These are phyloP conservation scores for Xylariaceae sp. DNA, from an alignment of 2,329 filamentous ascomycete species.

Conservation along the genomic window DNA sequence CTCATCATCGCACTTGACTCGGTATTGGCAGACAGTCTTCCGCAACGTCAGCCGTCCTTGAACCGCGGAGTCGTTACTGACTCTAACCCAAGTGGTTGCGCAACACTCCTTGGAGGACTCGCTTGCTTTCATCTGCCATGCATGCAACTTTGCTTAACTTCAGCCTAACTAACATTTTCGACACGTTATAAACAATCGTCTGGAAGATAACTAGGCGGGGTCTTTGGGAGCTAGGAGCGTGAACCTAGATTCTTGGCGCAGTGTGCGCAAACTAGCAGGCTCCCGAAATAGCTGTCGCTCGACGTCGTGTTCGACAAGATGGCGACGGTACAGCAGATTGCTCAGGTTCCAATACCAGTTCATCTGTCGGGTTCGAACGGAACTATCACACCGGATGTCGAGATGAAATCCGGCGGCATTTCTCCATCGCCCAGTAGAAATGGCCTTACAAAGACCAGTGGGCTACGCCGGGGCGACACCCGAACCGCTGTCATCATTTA, in stretches of 20 bases:
- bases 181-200: too few relatives aligned
- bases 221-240: too few relatives aligned
- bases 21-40: conserved; percentile 3
- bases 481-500: conserved; percentile 65
- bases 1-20: neutral
- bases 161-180: too few relatives aligned
- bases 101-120: neutral
- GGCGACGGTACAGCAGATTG: conserved; percentile 44
- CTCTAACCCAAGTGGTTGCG: too few relatives aligned
- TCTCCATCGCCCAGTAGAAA: conserved; percentile 22
- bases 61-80: too few relatives aligned
- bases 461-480: conserved; percentile 49
- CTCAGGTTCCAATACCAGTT: conserved; percentile 48
- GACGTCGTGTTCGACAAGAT: conserved; percentile 22
- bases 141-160: neutral
- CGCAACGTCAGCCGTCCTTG: too few relatives aligned
- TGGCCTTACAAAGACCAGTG: conserved; percentile 41
- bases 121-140: neutral
- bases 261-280: conserved; percentile 1
- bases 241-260: neutral
- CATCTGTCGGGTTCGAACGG: conserved; percentile 36
- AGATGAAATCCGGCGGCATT: conserved; percentile 25
- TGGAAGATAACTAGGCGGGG: too few relatives aligned
- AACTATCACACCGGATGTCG: conserved; percentile 14
- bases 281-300: conserved; percentile 7